These are phyloP conservation scores for Phytophthora rubi DNA, from an alignment of 352 stramenopile genomes.

Conservation along the genomic window DNA sequence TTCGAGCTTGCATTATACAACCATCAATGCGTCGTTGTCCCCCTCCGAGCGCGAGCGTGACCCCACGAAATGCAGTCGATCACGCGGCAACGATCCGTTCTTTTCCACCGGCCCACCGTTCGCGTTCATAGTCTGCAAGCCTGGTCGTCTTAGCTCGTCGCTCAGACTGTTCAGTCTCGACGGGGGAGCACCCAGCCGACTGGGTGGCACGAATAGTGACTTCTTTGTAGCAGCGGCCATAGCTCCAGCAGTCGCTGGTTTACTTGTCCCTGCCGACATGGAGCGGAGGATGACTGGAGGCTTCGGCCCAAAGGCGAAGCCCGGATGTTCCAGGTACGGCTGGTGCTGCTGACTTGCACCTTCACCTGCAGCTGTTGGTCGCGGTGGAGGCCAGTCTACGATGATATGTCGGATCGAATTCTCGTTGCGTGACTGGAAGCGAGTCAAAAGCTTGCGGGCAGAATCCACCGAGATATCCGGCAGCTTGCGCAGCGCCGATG, in stretches of 20 bases:
- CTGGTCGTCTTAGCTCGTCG: neutral
- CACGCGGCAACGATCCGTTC: neutral
- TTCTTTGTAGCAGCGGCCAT: conserved; percentile 17
- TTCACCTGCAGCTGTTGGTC: neutral
- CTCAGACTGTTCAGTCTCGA: neutral
- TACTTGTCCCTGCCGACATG: neutral
- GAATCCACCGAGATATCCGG: conserved; percentile 64
- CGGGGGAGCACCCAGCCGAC: conserved; percentile 4
- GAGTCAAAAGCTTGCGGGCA: conserved; percentile 51
- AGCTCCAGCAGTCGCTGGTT: neutral
- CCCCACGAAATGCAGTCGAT: conserved; percentile 6
- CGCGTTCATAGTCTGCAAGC: conserved; percentile 1
- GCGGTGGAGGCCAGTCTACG: conserved; percentile 44
- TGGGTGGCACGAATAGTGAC: conserved; percentile 10
- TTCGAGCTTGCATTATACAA: conserved; percentile 14
- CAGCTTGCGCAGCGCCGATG: conserved; percentile 58
- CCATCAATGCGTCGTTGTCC: conserved; percentile 21
- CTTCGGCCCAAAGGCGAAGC: conserved; percentile 17
- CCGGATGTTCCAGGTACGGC: conserved; percentile 28
- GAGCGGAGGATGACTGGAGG: conserved; percentile 12
- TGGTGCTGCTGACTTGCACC: neutral
- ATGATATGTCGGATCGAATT: conserved; percentile 62
- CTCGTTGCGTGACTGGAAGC: conserved; percentile 61
- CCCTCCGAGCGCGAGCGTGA: conserved; percentile 19
- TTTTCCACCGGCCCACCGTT: neutral